Conservation (phyloP, 441 rosid species). For the Melastoma candidum region DNA sequence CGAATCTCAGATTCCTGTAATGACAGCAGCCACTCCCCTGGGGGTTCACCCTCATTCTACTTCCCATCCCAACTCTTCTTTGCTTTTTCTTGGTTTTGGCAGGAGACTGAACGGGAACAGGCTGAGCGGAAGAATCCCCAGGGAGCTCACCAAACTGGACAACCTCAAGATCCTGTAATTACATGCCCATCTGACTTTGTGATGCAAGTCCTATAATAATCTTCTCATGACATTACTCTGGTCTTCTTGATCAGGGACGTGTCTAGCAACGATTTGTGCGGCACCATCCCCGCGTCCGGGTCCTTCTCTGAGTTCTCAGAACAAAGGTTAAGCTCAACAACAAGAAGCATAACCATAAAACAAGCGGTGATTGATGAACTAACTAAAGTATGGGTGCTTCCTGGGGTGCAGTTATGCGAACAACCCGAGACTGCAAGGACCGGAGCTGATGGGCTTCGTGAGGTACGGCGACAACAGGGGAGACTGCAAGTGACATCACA, state of each 20-base stretch:
- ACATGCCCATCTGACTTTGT: background rate
- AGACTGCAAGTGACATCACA: too few relatives aligned
- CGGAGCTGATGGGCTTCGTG: too few relatives aligned
- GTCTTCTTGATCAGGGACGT: slow-evolving; percentile 33
- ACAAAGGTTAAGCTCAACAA: slow-evolving; percentile 32
- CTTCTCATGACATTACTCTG: background rate
- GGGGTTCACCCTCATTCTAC: too few relatives aligned
- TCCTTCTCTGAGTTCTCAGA: slow-evolving; percentile 55
- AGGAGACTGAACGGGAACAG: slow-evolving; percentile 59
- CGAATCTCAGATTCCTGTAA: slow-evolving; percentile 57
- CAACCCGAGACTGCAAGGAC: too few relatives aligned
- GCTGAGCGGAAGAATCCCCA: slow-evolving; percentile 54
- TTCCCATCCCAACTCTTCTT: too few relatives aligned
- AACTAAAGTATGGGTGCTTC: too few relatives aligned
- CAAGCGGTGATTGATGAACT: too few relatives aligned
- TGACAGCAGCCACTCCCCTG: background rate
- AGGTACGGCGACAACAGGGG: too few relatives aligned
- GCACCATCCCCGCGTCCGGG: slow-evolving; percentile 59
- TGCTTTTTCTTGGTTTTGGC: slow-evolving; percentile 2
- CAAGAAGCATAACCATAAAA: too few relatives aligned
- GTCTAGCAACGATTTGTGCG: slow-evolving; percentile 57
- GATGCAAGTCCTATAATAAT: background rate
- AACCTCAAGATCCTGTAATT: slow-evolving; percentile 57
- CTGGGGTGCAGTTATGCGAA: too few relatives aligned
- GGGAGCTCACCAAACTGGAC: slow-evolving; percentile 45